Evolutionary conservation across 306 rosid species (phyloP).

Genomic region (Vicia faba): DNA sequence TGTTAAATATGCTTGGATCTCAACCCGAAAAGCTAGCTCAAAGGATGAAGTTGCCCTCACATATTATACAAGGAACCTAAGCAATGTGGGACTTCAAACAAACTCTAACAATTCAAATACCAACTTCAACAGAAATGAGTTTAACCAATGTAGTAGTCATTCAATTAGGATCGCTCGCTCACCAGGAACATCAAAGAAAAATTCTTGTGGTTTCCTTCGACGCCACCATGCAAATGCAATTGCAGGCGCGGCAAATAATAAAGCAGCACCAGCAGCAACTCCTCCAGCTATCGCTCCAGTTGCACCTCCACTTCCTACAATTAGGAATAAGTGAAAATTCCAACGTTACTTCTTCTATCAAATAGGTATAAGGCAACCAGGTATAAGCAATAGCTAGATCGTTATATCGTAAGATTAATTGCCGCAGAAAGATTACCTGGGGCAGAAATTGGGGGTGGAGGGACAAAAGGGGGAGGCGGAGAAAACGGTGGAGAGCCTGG

Average conservation of each 20-base stretch:
- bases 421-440: slow-evolving; percentile 65
- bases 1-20: too few relatives aligned
- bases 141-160: slow-evolving; percentile 15
- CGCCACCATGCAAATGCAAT: slow-evolving; percentile 99
- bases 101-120: too few relatives aligned
- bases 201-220: slow-evolving; percentile 93
- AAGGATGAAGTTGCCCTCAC: too few relatives aligned
- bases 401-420: background rate
- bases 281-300: slow-evolving; percentile 99
- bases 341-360: too few relatives aligned
- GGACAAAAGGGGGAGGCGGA: slow-evolving; percentile 99
- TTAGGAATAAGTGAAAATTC: background rate
- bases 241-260: slow-evolving; percentile 97
- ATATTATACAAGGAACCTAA: too few relatives aligned
- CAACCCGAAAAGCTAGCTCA: too few relatives aligned
- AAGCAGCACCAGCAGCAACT: slow-evolving; percentile 99
- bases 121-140: too few relatives aligned
- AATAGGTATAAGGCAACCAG: too few relatives aligned
- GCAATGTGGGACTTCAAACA: too few relatives aligned
- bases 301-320: slow-evolving; percentile 81
- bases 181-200: slow-evolving; percentile 99
- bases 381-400: too few relatives aligned
- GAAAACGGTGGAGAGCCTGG: slow-evolving; percentile 99
- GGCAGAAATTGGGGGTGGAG: slow-evolving; percentile 78
- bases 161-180: slow-evolving; percentile 39